A percentile compares a stretch with the other conserved stretches of the same genome.
Conservation (phyloP, 306 rosid genomes). For the Geum urbanum region DNA sequence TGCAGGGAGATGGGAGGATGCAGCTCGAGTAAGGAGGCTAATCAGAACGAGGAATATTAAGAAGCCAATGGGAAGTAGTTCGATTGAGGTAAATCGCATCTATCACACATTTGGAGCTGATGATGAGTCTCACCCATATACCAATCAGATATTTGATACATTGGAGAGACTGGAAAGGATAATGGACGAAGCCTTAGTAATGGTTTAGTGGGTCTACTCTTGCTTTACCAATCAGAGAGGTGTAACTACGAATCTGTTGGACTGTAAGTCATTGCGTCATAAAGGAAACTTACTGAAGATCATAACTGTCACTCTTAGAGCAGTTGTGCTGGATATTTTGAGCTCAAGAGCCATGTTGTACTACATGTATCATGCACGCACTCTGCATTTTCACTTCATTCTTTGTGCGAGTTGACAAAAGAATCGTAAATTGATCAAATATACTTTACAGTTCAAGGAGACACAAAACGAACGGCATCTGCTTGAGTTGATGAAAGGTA, state of each 20-base stretch:
- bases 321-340: too few relatives aligned
- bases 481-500: neutral
- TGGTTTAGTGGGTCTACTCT: neutral
- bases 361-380: neutral
- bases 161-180: slow-evolving; percentile 42
- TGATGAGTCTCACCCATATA: slow-evolving; percentile 52
- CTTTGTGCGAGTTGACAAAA: neutral
- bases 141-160: slow-evolving; percentile 44
- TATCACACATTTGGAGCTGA: slow-evolving; percentile 50
- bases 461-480: neutral
- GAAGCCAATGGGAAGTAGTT: slow-evolving; percentile 68
- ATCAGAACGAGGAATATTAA: slow-evolving; percentile 59
- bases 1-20: slow-evolving; percentile 63
- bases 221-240: neutral
- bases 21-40: slow-evolving; percentile 58
- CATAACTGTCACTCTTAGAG: too few relatives aligned
- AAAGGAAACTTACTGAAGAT: neutral
- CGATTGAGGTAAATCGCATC: slow-evolving; percentile 54
- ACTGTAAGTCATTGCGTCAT: neutral
- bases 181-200: slow-evolving; percentile 38
- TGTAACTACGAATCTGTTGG: too few relatives aligned
- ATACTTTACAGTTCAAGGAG: neutral
- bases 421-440: neutral
- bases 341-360: neutral
- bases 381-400: neutral